Conservation (phyloP, 1,139 yeast species). For the Yamadazyma dushanensis region DNA sequence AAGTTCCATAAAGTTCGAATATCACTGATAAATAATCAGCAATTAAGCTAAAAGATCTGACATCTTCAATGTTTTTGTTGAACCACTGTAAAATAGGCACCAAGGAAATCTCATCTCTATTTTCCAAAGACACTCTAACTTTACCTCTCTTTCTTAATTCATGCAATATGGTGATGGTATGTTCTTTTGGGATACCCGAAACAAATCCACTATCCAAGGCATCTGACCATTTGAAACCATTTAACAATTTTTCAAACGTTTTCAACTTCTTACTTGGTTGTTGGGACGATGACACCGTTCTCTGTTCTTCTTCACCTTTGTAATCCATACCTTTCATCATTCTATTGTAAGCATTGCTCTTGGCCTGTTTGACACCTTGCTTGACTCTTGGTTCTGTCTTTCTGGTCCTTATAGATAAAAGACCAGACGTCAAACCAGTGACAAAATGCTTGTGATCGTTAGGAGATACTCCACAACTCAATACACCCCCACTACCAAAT, state of each 20-base stretch:
- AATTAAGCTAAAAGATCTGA: conserved; percentile 69
- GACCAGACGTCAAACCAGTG: conserved; percentile 90
- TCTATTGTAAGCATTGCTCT: conserved; percentile 59
- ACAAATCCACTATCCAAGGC: conserved; percentile 86
- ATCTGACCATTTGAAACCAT: conserved; percentile 88
- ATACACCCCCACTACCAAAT: conserved; percentile 83
- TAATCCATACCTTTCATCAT: conserved; percentile 92
- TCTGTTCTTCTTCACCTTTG: conserved; percentile 84
- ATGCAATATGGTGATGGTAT: conserved; percentile 75
- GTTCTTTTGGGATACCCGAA: conserved; percentile 75
- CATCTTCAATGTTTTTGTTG: conserved; percentile 71
- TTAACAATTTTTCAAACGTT: conserved; percentile 79
- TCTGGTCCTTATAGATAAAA: conserved; percentile 84
- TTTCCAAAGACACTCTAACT: conserved; percentile 70
- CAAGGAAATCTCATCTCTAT: conserved; percentile 81
- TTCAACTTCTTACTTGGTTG: conserved; percentile 61
- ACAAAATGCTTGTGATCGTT: conserved; percentile 78
- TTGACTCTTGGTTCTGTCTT: conserved; percentile 62
- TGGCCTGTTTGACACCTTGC: conserved; percentile 49
- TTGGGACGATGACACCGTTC: conserved; percentile 58
- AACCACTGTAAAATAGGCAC: conserved; percentile 90
- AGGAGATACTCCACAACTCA: conserved; percentile 89
- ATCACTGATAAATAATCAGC: conserved; percentile 85
- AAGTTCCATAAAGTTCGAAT: conserved; percentile 72
- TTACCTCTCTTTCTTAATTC: conserved; percentile 89